Base-by-base conservation (phyloP, 2,329 filamentous ascomycete species). In the Trichoderma sp. region DNA sequence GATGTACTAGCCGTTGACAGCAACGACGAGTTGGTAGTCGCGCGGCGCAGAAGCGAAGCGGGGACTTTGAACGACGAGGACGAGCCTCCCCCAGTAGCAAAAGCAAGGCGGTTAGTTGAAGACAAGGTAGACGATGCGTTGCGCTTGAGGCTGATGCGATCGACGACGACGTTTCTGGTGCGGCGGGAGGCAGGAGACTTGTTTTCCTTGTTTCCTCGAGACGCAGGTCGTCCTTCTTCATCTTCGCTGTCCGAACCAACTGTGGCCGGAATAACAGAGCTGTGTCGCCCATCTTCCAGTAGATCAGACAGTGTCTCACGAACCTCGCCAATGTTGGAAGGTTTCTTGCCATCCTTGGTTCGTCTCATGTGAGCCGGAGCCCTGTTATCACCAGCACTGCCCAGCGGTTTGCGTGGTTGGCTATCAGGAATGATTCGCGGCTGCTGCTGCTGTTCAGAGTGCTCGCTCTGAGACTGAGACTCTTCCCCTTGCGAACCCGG, bases 241-340 rank as follows among this genome's bases (percentile, higher is more conserved):
- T 82, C 82, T 50, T 86, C 84, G 45, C 75, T 77, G 61, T 79
- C 78, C 27, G 77, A 78, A 12, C 72, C 77, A 35, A 68, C 72
- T 2, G 78, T 79, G 15, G 83, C 84, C 3, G 72, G 83, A 76
- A 87, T 81, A 71, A 86, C 73, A 17, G 86, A 84, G 67, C 77
- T 74, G 72, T 80, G 72, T 17, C 87, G 85, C 52, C 91, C 88
- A 27, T 97, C 93, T 13, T 65, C 63, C 17, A 97, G 89, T 10
- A 97, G 84, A 77, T 90, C 92, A 5, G 92, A 96, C 7, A 97
- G 82, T 0, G 92, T 92, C 76, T 94, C 88, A 67, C 93, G 89
- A 70, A 97, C 91, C 74, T 97, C 92, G 32, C 89, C 88, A 10
- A 97, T 82, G 19, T 89, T 91, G 5, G 90, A 84, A 0, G 93